Evolutionary conservation across 2,329 filamentous ascomycete species (phyloP), one percentile per base, ranked within the genome.

Genomic region (Taxawa tesnikishii): DNA sequence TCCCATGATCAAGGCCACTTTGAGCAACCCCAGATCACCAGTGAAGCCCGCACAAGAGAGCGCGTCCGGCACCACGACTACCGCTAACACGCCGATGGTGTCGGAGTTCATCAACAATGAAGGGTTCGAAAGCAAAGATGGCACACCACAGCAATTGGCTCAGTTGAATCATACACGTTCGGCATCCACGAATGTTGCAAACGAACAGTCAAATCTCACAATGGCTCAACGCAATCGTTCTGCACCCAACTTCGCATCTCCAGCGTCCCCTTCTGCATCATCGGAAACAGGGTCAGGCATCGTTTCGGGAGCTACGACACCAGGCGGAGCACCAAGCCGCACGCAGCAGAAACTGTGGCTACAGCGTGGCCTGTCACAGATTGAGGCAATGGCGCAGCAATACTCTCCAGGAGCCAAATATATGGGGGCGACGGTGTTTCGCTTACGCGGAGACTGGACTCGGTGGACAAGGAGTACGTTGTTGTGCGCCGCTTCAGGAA

Each of bases 301-400:
- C 3, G 29, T 30, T 9, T n/a, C n/a, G n/a, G n/a, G n/a, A n/a
- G n/a, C n/a, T n/a, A n/a, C n/a, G n/a, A 41, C 38, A 2, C 38
- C 38, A 14, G 38, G 37, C 12, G 33, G 32, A 3, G 15, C 26
- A 6, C 40, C 62, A 45, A 81, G 75, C 33, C 68, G 79, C 10
- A 82, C 77, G 1, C 78, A 83, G 54, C 78, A 83, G 51, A 84
- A 84, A 46, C 62, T 84, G 10, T 78, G 82, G 55, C 65, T 84
- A 2, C 78, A 83, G 48, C 70, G 79, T 23, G 79, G 77, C 17
- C 80, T 76, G 48, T 82, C 78, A 3, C 73, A 70, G 41, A 76
- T 83, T 29, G 79, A 83, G 43, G 33, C 33, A 9, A 38, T 15
- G 17, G 73, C 74, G 1, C 59, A 69, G 17, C 70, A 75, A 36